Base-by-base conservation (phyloP, 805 yeast genomes). In the Barnettozyma californica region DNA sequence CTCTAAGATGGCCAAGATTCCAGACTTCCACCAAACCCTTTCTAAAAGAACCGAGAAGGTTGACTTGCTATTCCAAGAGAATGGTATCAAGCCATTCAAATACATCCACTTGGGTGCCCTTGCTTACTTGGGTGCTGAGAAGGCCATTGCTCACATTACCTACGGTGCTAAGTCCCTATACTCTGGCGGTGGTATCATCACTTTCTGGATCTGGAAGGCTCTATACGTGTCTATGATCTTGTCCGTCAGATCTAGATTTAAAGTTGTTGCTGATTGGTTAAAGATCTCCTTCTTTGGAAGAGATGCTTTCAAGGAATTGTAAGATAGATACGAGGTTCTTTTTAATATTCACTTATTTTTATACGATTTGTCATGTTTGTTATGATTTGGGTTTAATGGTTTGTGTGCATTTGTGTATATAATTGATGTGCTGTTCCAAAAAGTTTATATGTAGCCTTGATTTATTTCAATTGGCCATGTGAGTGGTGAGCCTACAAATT, bases 161-260 rank as follows among this genome's bases (percentile, higher is more conserved):
- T 76, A 85, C 77, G 86, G 84, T 57, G 84, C 82, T 62, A 85
- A 89, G 83, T 81, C 85, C 49, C 84, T 84, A 62, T 78, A 87
- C 60, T 80, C 90, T 31, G 73, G 88, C 43, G 92, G 95, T 53
- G 97, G 97, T 62, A 76, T 84, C 45, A 71, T 87, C 66, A 88
- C 97, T 35, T 90, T 85, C 76, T 74, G 88, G 67, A 87, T 91
- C 78, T 91, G 98, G 98, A 84, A 95, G 72, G 79, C 88, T 27
- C 96, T 96, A 27, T 92, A 92, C 69, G 81, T 92, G 56, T 81
- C 87, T 65, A 91, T 92, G 97, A 83, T 92, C 68, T 79, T 92
- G 67, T 83, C 95, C 53, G 80, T 87, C 60, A 84, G 90, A 74
- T 91, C 88, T 75, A 92, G 87, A 76, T 72, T 89, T 52, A 78